phyloP scores from a whole-genome alignment of 164 flowering plant species.

The Taxillus chinensis region DNA sequence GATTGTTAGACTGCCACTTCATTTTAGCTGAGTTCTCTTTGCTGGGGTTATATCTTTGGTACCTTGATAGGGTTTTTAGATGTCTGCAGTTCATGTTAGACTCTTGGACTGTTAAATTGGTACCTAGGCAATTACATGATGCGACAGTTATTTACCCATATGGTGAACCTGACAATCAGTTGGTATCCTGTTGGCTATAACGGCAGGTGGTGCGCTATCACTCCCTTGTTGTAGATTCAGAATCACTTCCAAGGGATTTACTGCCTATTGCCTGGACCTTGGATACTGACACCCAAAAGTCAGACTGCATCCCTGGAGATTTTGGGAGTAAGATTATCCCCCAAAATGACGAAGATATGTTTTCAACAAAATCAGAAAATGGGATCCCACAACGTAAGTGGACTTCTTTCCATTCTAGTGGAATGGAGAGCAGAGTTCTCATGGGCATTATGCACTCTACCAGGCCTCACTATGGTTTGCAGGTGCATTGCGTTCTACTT shows the following conservation, averaged over 20 bases:
- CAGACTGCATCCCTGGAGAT: constrained; percentile 16
- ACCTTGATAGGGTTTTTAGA: not conserved
- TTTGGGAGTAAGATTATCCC: constrained; percentile 9
- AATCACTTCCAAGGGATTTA: constrained; percentile 72
- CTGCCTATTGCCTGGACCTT: constrained; percentile 91
- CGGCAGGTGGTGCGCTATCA: constrained; percentile 91
- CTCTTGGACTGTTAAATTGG: not conserved
- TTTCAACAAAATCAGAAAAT: constrained; percentile 12
- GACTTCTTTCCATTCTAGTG: constrained; percentile 17
- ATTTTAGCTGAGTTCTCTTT: no score
- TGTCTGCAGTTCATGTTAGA: not conserved
- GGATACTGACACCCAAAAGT: constrained; percentile 20
- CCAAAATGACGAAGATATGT: constrained; percentile 7
- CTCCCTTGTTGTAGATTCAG: constrained; percentile 72
- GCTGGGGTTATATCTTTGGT: not conserved
- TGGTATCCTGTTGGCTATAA: constrained; percentile 3
- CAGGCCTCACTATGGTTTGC: constrained; percentile 94
- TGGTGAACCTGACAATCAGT: not conserved
- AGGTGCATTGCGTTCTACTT: constrained; percentile 35
- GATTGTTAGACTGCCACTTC: no score
- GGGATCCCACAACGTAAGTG: constrained; percentile 7
- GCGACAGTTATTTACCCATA: not conserved
- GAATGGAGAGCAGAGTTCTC: constrained; percentile 26
- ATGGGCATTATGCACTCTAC: constrained; percentile 87
- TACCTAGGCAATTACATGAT: not conserved